Base-by-base conservation (phyloP, 805 yeast species). In the Komagataella pseudopastoris region DNA sequence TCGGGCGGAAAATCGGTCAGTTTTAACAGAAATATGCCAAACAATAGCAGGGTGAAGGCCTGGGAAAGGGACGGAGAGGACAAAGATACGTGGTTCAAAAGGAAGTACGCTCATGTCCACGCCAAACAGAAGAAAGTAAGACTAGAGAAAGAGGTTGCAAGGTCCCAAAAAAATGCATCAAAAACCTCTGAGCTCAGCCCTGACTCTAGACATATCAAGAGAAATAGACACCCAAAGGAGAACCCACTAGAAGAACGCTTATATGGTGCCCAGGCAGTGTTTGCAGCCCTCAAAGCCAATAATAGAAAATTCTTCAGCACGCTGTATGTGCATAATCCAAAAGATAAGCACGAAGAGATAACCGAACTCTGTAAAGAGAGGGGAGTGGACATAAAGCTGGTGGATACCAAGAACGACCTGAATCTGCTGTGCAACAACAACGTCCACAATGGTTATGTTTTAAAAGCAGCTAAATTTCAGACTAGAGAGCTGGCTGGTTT, bases 391-490 rank as follows among this genome's bases (percentile, higher is more conserved):
- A 56, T 72, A 6, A 67, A 65, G 49, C 59, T 59, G 44, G 65
- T 67, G 47, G 63, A 64, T 7, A 61, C 71, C 22, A 74, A 74
- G 55, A 78, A 77, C 56, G 81, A 77, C 30, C 64, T 88, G 57
- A 83, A 85, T 58, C 61, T 69, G 6, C 62, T 86, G 58, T 74
- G 88, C 22, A 71, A 76, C 24, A 77, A 81, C 57, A 90, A 81
- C 6, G 87, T 85, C 10, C 96, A 88, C 66, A 88, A 89, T 63
- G 91, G 91, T 16, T 72, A 80, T 23, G 91, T 85, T 1, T 60
- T 87, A 49, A 88, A 84, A 59, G 76, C 91, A 0, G 77, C 77
- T 55, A 78, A 81, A 6, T 58, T 83, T 1, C 55, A 64, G 50
- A 58, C 69, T 54, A 54, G 72, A 56, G 53, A 63, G 51, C 50